Base-by-base conservation (phyloP, 2,329 filamentous ascomycete species). In the Cladosporium sp. region DNA sequence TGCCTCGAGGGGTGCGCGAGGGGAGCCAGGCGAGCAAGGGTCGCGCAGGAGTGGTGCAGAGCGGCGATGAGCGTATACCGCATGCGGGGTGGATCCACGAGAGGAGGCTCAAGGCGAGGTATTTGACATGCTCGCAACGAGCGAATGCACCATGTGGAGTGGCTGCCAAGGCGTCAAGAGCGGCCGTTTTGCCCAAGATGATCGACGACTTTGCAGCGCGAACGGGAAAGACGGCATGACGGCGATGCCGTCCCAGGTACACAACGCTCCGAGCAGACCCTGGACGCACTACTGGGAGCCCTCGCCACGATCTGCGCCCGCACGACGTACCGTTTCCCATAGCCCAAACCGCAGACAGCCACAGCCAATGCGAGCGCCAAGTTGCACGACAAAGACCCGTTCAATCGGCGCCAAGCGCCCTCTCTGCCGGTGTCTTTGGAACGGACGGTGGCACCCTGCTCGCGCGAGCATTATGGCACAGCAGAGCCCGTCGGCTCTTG, bases 321-420 rank as follows among this genome's bases (percentile, higher is more conserved):
- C 49, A 55, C 44, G 10, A 18, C 61, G 56, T 63, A 56, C 61
- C 50, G 61, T 28, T 28, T 11, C 31, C 50, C 28, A 16, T 46
- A 46, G 49, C 14, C 33, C 60, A 44, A 40, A 21, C 46, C 31
- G 31, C 61, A 31, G 16, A 40, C 5, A 46, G 61, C 50, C 61
- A 56, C 50, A 63, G 52, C 61, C 61, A 63, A 63, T 63, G 61
- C 50, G 50, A 63, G 50, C 11, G 50, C 61, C 50, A 56, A 63
- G 50, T 62, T 55, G n/a, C 23, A 16, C 49, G 18, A 18, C 35
- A 46, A 52, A 46, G 61, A 55, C 49, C 61, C 61, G 55, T 56
- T 29, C 26, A 28, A 44, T 31, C 18, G 61, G 49, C 49, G 61
- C 61, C 61, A 55, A 63, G 60, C 2, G 40, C 12, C 23, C 18